A percentile compares a stretch with the other conserved stretches of the same genome.
Evolutionary conservation across 305 asterid genomes (phyloP).

Genomic region (Salvia sclarea): DNA sequence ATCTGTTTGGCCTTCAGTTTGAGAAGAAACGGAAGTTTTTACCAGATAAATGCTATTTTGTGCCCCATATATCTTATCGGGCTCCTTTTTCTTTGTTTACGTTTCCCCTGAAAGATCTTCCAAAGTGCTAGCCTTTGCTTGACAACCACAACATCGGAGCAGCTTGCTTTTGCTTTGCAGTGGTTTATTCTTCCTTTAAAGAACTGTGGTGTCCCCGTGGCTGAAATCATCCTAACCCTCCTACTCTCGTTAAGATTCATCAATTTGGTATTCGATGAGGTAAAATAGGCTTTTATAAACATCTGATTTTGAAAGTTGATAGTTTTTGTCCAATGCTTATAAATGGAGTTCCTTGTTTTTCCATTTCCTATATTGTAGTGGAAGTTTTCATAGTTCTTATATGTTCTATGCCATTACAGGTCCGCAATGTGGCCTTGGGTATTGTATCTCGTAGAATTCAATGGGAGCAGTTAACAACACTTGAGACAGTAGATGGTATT

Average conservation of each 20-base stretch:
- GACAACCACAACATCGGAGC: slow-evolving; percentile 91
- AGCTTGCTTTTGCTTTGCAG: slow-evolving; percentile 84
- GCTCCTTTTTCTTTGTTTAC: background rate
- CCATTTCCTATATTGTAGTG: background rate
- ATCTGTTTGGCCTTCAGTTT: too few relatives aligned
- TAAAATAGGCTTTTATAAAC: slow-evolving; percentile 30
- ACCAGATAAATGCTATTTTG: slow-evolving; percentile 1
- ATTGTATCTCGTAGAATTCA: slow-evolving; percentile 88
- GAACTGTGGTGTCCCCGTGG: slow-evolving; percentile 70
- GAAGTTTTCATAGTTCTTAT: slow-evolving; percentile 3
- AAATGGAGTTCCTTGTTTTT: slow-evolving; percentile 2
- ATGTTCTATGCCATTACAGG: slow-evolving; percentile 45
- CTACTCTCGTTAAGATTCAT: slow-evolving; percentile 86
- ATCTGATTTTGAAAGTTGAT: slow-evolving; percentile 6
- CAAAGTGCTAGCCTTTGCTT: slow-evolving; percentile 98
- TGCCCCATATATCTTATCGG: slow-evolving; percentile 29
- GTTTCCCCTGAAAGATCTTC: slow-evolving; percentile 58
- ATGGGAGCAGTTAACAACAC: slow-evolving; percentile 81
- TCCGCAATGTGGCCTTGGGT: slow-evolving; percentile 90
- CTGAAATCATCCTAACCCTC: slow-evolving; percentile 86
- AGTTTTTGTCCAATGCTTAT: slow-evolving; percentile 7
- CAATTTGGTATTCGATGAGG: slow-evolving; percentile 94
- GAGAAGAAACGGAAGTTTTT: too few relatives aligned
- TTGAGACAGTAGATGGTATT: slow-evolving; percentile 87
- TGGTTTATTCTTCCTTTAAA: slow-evolving; percentile 83